Conservation (phyloP, 805 yeast genomes). For the Candida gorgasii region DNA sequence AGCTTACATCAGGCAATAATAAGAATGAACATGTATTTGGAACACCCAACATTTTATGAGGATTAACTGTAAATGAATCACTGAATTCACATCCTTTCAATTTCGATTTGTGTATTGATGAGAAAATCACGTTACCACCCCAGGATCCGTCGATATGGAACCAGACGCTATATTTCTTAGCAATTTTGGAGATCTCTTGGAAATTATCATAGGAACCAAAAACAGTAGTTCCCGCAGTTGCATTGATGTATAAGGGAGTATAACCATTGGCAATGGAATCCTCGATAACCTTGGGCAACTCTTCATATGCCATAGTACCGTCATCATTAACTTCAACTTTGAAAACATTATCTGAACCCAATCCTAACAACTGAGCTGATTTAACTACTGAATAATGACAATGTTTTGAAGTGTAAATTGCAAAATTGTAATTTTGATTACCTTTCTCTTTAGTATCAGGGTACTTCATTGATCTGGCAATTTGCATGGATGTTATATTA, state of each 20-base stretch:
- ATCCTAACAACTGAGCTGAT: constrained; percentile 73
- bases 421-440: constrained; percentile 53
- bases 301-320: constrained; percentile 57
- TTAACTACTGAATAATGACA: constrained; percentile 81
- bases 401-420: constrained; percentile 69
- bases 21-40: constrained; percentile 77
- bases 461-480: constrained; percentile 62
- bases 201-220: constrained; percentile 81
- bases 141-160: constrained; percentile 87
- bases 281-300: constrained; percentile 47
- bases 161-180: constrained; percentile 62
- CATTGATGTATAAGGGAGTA: constrained; percentile 74
- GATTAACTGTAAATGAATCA: constrained; percentile 76
- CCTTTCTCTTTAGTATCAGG: constrained; percentile 74
- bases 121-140: constrained; percentile 85
- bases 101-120: constrained; percentile 44
- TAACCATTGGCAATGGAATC: constrained; percentile 51
- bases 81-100: constrained; percentile 66
- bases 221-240: constrained; percentile 89
- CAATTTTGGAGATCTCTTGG: constrained; percentile 51
- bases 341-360: constrained; percentile 64
- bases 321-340: constrained; percentile 56
- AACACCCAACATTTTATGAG: constrained; percentile 88
- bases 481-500: constrained; percentile 73
- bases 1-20: constrained; percentile 64